Evolutionary conservation across 352 stramenopile species (phyloP), one percentile per base, ranked within the genome.

Genomic region (Globisporangium acanthophoron): DNA sequence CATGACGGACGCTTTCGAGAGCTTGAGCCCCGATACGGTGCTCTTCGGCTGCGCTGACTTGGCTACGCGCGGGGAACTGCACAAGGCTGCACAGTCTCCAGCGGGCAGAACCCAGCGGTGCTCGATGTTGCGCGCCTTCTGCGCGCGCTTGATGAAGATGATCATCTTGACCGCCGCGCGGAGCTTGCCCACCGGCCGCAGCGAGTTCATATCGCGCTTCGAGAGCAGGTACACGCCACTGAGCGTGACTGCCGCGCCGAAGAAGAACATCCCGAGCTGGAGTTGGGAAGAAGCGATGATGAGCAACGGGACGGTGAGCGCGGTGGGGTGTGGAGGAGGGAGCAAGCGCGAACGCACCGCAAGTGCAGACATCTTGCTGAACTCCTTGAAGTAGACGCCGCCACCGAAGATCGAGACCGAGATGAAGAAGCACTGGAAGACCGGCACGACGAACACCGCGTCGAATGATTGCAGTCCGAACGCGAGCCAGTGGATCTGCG

Each of bases 381-480:
- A 92, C 62, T 94, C 84, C 54, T 90, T 86, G 52, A 97, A 97
- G 65, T 96, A 97, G 5, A 97, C 73, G 12, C 86, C 88, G 9
- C 88, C 88, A 8, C 83, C 87, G 43, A 96, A 80, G 50, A 97
- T 90, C 21, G 79, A 90, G n/a, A 92, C 80, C 4, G 90, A 93
- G 49, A 92, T 97, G 70, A 94, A 96, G 65, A 96, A 96, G 54
- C 90, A 94, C 68, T 91, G 80, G 60, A 94, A 92, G 3, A 91
- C 76, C 0, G 85, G 85, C 12, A 95, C 80, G 35, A 97, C 69
- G 39, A 97, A 90, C 9, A 92, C 82, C 2, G 87, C 88, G 65
- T 96, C 88, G 46, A 96, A 96, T 12, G 71, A 70, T 52, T 90
- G 73, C 18, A 97, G 71, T 0, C 86, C 87, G 24, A 81, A 64